These are phyloP conservation scores for Phoma sp. DNA, from an alignment of 2,329 filamentous ascomycete genomes.

Conservation along the genomic window DNA sequence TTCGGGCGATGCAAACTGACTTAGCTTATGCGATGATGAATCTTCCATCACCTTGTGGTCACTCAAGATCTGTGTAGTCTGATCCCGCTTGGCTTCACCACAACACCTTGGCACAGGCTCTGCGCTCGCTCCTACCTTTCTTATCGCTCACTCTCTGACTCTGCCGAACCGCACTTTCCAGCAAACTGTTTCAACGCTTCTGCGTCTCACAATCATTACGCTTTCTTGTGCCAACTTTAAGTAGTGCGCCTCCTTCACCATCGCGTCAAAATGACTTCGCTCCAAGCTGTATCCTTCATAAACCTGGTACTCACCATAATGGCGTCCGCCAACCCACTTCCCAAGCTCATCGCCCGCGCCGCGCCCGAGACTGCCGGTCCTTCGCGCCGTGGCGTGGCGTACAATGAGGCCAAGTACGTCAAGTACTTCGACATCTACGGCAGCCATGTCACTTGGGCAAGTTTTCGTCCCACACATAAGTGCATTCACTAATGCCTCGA, in stretches of 20 bases:
- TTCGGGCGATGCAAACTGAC: not conserved
- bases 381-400: conserved; percentile 66
- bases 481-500: not conserved
- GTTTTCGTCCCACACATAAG: not conserved
- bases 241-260: too few relatives aligned
- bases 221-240: too few relatives aligned
- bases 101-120: not conserved
- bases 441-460: conserved; percentile 60
- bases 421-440: conserved; percentile 55
- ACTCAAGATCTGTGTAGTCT: not conserved
- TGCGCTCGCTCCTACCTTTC: not conserved
- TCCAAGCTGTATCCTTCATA: not conserved
- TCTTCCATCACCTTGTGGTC: not conserved
- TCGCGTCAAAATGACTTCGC: not conserved
- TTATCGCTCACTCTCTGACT: too few relatives aligned
- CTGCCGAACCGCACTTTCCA: too few relatives aligned
- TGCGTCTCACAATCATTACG: not conserved
- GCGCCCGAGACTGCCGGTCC: conserved; percentile 48
- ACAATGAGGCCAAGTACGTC: conserved; percentile 65
- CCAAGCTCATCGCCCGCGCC: not conserved
- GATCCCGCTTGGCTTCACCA: not conserved
- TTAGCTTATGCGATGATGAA: too few relatives aligned
- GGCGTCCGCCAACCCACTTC: not conserved
- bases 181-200: not conserved
- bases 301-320: not conserved